Percentiles rank a stretch among this genome's conserved stretches.
Evolutionary conservation across 371 early-diverging fungal species (phyloP).

Genomic region (Mortierella sp.): DNA sequence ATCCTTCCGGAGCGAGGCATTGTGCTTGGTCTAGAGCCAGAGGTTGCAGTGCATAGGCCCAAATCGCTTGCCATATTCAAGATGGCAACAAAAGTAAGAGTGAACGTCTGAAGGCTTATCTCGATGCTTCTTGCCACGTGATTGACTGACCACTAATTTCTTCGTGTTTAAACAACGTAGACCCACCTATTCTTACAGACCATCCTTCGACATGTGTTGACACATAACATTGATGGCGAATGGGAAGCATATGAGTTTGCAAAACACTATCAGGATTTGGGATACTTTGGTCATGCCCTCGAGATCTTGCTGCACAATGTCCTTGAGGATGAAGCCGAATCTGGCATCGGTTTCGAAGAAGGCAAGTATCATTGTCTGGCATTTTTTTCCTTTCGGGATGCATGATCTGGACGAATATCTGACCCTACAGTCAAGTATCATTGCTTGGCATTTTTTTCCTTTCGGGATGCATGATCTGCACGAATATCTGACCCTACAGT

Average conservation of each 20-base stretch:
- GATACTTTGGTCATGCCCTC: constrained; percentile 86
- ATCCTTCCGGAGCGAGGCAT: constrained; percentile 80
- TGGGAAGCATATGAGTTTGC: constrained; percentile 67
- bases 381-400: neutral
- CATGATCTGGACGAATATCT: neutral
- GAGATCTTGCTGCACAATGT: constrained; percentile 88
- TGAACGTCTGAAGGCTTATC: neutral
- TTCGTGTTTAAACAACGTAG: constrained; percentile 48
- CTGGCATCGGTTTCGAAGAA: constrained; percentile 52
- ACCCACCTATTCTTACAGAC: constrained; percentile 83
- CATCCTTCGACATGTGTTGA: constrained; percentile 73
- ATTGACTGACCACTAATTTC: too few relatives aligned
- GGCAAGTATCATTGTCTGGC: constrained; percentile 47
- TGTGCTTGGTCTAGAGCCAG: constrained; percentile 82
- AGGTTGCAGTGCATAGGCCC: constrained; percentile 64
- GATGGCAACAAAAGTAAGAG: constrained; percentile 73
- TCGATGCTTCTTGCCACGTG: neutral
- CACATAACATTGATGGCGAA: constrained; percentile 49
- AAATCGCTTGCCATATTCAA: constrained; percentile 73
- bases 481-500: neutral
- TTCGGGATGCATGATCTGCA: too few relatives aligned
- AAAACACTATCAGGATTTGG: constrained; percentile 69
- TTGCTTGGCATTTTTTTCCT: too few relatives aligned
- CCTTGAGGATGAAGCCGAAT: constrained; percentile 81
- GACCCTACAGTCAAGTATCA: too few relatives aligned